Conservation (phyloP, 1,139 yeast species). For the Taphrina betulina region DNA sequence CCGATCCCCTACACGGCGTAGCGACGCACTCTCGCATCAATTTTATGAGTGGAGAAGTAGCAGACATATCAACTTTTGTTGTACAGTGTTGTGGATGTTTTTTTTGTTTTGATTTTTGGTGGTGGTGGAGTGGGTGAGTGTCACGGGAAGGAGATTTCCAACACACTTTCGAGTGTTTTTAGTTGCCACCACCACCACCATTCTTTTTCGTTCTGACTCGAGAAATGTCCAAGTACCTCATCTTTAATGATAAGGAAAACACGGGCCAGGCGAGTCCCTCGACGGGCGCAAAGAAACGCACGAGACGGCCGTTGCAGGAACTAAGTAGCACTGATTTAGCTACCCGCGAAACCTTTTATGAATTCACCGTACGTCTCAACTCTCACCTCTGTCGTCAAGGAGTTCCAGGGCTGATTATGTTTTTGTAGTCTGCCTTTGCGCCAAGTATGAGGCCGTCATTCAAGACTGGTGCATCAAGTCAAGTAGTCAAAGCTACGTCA, state of each 20-base stretch:
- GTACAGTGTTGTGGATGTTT: no score
- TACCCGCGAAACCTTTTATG: conserved; percentile 6
- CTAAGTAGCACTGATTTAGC: conserved; percentile 8
- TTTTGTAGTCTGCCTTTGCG: conserved; percentile 12
- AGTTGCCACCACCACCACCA: no score
- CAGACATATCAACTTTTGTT: no score
- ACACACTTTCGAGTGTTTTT: no score
- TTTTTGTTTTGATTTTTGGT: no score
- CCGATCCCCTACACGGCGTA: conserved; percentile 20
- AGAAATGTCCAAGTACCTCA: conserved; percentile 12
- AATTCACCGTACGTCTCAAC: conserved; percentile 11
- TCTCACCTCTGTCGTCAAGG: no score
- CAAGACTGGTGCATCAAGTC: no score
- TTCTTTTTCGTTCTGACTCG: no score
- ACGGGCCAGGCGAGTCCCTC: conserved; percentile 8
- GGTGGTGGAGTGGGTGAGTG: no score
- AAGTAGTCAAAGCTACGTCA: no score
- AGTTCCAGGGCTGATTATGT: background rate
- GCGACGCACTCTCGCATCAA: conserved; percentile 16
- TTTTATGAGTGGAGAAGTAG: conserved; percentile 2
- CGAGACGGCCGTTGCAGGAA: conserved; percentile 25
- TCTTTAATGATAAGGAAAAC: conserved; percentile 27
- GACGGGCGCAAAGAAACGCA: background rate
- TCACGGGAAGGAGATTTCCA: no score
- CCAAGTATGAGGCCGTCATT: no score